Base-by-base conservation (phyloP, 192 early-diverging fungal genomes). In the Umbelopsis vinacea region DNA sequence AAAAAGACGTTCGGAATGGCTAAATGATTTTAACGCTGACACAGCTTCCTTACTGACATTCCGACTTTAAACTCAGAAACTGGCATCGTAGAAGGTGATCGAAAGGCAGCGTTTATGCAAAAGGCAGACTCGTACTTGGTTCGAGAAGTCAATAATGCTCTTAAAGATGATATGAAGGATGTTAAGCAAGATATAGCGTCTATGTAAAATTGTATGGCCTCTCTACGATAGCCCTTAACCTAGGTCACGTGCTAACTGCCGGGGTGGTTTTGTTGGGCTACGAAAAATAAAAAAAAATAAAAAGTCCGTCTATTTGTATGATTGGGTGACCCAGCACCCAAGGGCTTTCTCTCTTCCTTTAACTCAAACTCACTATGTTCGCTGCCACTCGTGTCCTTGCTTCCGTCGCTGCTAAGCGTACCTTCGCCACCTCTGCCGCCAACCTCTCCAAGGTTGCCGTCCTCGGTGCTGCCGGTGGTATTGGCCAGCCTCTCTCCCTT, bases 401-500 rank as follows among this genome's bases (percentile, higher is more conserved):
- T 33, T 66, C 71, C 46, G 22, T 79, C 63, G 79, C 74, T 47
- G 77, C 73, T 26, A 76, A 68, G 75, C 66, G 74, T 40, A 17
- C 77, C 45, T 68, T 70, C 69, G 68, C 77, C 45, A 79, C 77
- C 67, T 79, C 77, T 48, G 73, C 73, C 69, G 71, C 76, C 74
- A 79, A 52, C 33, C 85, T 88, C 82, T 84, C 88, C 26, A 85
- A 87, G 63, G 85, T 87, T 38, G 77, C 87, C 72, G 79, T 86
- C 69, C 82, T 80, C 68, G 89, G 94, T 71, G 94, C 94, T 53
- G 92, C 93, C 75, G 95, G 95, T 72, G 97, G 97, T 82, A 98
- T 98, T 76, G 97, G 97, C 55, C 97, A 98, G 82, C 97, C 97
- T 55, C 89, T 98, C 71, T 96, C 95, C 67, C 91, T 98, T 43